Evolutionary conservation across 1,284 basidiomycete species (phyloP).

Genomic region (Puccinia sorghi): DNA sequence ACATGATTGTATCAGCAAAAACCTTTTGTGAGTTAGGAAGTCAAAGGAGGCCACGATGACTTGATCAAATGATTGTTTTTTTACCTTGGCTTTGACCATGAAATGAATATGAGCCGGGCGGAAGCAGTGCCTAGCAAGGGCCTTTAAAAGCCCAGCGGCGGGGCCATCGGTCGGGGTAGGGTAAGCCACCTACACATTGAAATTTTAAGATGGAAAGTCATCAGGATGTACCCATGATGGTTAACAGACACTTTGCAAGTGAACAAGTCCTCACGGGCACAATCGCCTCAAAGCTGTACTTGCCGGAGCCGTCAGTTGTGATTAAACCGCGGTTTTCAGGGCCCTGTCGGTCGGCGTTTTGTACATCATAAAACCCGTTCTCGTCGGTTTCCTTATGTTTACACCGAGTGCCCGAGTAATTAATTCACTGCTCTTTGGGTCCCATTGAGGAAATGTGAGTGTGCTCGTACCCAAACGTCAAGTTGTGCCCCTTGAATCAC

Average conservation of each 20-base stretch:
- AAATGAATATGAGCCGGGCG: constrained; percentile 78
- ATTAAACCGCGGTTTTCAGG: constrained; percentile 78
- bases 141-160: constrained; percentile 67
- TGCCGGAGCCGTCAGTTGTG: constrained; percentile 67
- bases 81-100: constrained; percentile 48
- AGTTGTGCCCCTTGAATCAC: constrained; percentile 56
- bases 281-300: constrained; percentile 72
- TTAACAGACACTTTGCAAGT: not conserved
- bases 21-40: not conserved
- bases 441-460: too few species aligned
- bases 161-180: constrained; percentile 70
- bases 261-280: constrained; percentile 64
- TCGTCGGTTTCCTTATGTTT: constrained; percentile 72
- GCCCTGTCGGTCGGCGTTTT: constrained; percentile 63
- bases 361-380: constrained; percentile 65
- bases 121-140: constrained; percentile 71
- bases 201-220: not conserved
- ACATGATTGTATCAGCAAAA: constrained; percentile 52
- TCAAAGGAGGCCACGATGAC: too few species aligned
- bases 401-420: not conserved
- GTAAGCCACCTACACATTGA: constrained; percentile 63
- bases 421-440: too few species aligned
- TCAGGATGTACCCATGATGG: not conserved
- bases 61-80: not conserved
- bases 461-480: constrained; percentile 57